Evolutionary conservation across 2,329 filamentous ascomycete genomes (phyloP), one percentile per base, ranked within the genome.

Genomic region (Hymenotorrendiella dingleyae): DNA sequence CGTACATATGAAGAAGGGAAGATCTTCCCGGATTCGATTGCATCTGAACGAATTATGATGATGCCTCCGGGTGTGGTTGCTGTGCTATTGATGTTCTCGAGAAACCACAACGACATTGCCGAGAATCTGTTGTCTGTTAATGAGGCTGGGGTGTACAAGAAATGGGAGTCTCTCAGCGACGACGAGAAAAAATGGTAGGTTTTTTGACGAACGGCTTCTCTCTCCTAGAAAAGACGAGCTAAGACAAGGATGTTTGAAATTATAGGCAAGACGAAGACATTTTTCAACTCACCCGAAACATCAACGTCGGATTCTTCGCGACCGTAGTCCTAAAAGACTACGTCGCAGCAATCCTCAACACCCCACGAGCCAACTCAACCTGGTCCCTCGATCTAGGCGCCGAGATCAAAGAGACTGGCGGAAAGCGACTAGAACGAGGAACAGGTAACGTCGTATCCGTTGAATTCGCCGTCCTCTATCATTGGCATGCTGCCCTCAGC

Each of bases 231-330:
- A 14, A 24, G 6, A 4, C 28, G 12, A 23, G 21, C n/a, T 34
- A 27, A 37, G 17, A 43, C 22, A 35, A 3, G 19, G 9, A 12
- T 21, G 9, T 30, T 24, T 10, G 12, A 14, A 11, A 19, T 43
- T 35, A 40, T 34, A 68, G 66, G 62, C 67, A 70, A 64, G 68
- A 68, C 54, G 64, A 71, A 36, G 68, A 72, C 41, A 62, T 71
- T 43, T 72, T 72, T 53, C 69, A 72, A 46, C 51, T 69, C 10
- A 54, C 62, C 11, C 61, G 68, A 30, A 69, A 69, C 47, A 69
- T 70, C 50, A 71, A 70, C 43, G 67, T 69, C 14, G 68, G 67
- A 24, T 70, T 67, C 53, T 71, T 70, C 53, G 67, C 66, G 2
- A 62, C 65, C 0, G 65, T 70, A 4, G 67, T 70, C 1, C 47